Evolutionary conservation across 2,329 filamentous ascomycete species (phyloP), one percentile per base, ranked within the genome.

Genomic region (Tolypocladium inflatum): DNA sequence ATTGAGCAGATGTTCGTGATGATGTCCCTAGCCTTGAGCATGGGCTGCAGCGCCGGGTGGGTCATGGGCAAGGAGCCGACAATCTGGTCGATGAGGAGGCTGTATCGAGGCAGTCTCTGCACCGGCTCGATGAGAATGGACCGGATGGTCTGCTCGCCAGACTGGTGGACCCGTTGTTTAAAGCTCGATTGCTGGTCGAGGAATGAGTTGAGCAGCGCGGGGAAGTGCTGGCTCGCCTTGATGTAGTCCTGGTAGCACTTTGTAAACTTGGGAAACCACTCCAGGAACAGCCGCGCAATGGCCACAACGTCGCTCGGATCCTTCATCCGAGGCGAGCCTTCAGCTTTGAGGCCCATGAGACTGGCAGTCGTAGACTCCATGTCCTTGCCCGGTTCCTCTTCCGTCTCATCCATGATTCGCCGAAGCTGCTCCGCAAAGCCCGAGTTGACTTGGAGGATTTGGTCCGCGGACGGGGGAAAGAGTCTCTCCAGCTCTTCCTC

Each of bases 1-100:
- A 97, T 87, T 19, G 93, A 95, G 73, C 94, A 99, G 50, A 99
- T 99, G 57, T 96, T 94, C 23, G 92, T 91, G 63, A 99, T 91
- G 56, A 96, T 89, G 70, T 97, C 94, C 63, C 93, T 83, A 0
- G 94, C 92, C 69, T 91, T 92, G 48, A 97, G 82, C 74, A 99
- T 87, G 3, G 82, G 80, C 63, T 89, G 87, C 56, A 96, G 80
- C 0, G 92, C 92, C 3, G 91, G 90, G 69, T 97, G 92, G 10
- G 89, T 86, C 55, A 92, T 84, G 5, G 93, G 92, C 21, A 97
- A 81, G 60, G 89, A 91, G 63, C 87, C 86, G 54, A 94, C 84
- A 68, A 99, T 97, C 67, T 95, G 92, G 74, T 99, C 94, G 65
- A 99, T 97, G 68, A 97, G 88, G 41, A 99, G 79, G 67, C 91